Percentiles rank a stretch among this genome's conserved stretches.
These are phyloP conservation scores for Metarhizium guizhouense DNA, from an alignment of 2,329 filamentous ascomycete genomes.

Conservation along the genomic window DNA sequence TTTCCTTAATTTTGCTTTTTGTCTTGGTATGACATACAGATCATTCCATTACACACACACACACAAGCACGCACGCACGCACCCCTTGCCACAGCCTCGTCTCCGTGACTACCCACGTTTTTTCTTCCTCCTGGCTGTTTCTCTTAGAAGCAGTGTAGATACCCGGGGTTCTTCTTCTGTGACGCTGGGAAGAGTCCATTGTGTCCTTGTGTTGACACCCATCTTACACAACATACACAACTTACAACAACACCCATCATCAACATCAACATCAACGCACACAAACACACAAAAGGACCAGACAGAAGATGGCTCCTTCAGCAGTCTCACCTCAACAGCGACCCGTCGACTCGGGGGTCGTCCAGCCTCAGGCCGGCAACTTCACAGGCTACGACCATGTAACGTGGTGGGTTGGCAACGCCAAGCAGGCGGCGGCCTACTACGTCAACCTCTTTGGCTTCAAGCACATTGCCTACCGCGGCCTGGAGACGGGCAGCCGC, in stretches of 20 bases:
- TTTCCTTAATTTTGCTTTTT: neutral
- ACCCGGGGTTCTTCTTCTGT: no score
- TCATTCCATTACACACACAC: neutral
- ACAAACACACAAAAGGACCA: neutral
- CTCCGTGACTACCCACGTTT: neutral
- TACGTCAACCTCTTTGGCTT: slow-evolving; percentile 87
- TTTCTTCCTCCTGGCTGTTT: neutral
- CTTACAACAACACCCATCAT: neutral
- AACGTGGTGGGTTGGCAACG: slow-evolving; percentile 94
- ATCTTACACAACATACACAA: no score
- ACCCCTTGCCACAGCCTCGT: neutral
- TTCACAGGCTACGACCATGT: slow-evolving; percentile 88
- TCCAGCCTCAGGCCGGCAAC: slow-evolving; percentile 30
- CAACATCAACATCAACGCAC: slow-evolving; percentile 1
- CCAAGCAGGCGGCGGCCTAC: slow-evolving; percentile 86
- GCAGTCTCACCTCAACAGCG: slow-evolving; percentile 42
- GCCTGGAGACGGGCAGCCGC: slow-evolving; percentile 79
- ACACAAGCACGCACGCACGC: neutral
- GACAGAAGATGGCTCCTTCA: slow-evolving; percentile 45
- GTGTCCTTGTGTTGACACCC: no score
- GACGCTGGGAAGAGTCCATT: no score
- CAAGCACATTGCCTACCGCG: slow-evolving; percentile 70
- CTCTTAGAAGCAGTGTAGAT: neutral
- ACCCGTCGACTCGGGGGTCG: slow-evolving; percentile 29
- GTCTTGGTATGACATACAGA: neutral